Evolutionary conservation across 495 filamentous ascomycete species (phyloP).

Genomic region (Xylaria intraflava): DNA sequence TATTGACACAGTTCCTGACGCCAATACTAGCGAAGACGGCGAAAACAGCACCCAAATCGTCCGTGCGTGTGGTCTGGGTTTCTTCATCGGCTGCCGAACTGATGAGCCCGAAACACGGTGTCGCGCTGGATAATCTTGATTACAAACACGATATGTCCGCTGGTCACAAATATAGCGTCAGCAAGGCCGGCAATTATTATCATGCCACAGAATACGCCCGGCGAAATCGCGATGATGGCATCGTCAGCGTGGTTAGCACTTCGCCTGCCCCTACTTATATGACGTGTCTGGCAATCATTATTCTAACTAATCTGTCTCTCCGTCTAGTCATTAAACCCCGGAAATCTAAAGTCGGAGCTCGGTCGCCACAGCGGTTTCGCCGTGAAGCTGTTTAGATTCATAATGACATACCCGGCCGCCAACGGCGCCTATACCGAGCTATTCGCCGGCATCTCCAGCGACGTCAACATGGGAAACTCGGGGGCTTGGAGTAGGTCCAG

Average conservation of each 20-base stretch:
- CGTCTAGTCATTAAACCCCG: constrained; percentile 32
- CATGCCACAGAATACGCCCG: constrained; percentile 34
- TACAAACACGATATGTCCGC: constrained; percentile 25
- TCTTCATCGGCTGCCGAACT: constrained; percentile 24
- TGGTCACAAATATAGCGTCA: constrained; percentile 30
- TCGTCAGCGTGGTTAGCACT: constrained; percentile 24
- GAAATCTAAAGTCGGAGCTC: constrained; percentile 34
- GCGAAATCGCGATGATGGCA: constrained; percentile 24
- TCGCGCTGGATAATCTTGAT: constrained; percentile 31
- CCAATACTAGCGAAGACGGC: constrained; percentile 29
- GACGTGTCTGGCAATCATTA: background rate
- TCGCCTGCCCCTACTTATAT: background rate
- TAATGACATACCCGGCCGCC: constrained; percentile 1
- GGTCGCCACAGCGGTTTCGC: constrained; percentile 8
- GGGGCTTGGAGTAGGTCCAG: constrained; percentile 15
- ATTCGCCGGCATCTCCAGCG: constrained; percentile 31
- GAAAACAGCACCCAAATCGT: constrained; percentile 17
- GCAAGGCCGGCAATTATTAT: constrained; percentile 39
- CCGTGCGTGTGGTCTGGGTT: constrained; percentile 43
- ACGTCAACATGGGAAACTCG: constrained; percentile 18
- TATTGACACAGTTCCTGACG: constrained; percentile 37
- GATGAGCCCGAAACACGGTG: constrained; percentile 27
- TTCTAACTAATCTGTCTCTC: background rate
- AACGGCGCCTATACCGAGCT: constrained; percentile 40
- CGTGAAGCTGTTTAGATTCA: constrained; percentile 8